A percentile compares a stretch with the other conserved stretches of the same genome.
phyloP scores from a whole-genome alignment of 1,139 yeast genomes.

The Diutina catenulata region DNA sequence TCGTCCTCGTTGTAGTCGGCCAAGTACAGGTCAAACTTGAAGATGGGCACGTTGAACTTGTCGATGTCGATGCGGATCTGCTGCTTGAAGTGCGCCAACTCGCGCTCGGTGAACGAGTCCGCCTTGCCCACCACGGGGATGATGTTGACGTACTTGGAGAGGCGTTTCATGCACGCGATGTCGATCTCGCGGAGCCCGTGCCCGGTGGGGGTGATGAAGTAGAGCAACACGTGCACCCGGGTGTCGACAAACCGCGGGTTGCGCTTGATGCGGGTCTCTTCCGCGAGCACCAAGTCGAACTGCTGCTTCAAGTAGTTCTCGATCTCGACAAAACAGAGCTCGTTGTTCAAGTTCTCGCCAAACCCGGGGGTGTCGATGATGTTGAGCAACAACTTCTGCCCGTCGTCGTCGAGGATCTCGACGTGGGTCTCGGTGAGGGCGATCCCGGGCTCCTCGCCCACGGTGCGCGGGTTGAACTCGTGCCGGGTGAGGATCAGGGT shows the following conservation, averaged over 20 bases:
- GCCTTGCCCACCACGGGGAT: slow-evolving; percentile 83
- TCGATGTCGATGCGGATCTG: slow-evolving; percentile 60
- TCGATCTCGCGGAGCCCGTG: slow-evolving; percentile 70
- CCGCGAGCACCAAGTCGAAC: slow-evolving; percentile 83
- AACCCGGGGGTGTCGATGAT: slow-evolving; percentile 72
- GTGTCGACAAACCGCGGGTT: slow-evolving; percentile 73
- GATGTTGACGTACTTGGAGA: slow-evolving; percentile 74
- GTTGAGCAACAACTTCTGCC: slow-evolving; percentile 51
- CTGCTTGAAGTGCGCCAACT: slow-evolving; percentile 46
- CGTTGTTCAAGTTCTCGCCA: slow-evolving; percentile 61
- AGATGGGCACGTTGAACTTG: slow-evolving; percentile 68
- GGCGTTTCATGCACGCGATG: slow-evolving; percentile 62
- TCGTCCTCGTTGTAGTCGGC: slow-evolving; percentile 40
- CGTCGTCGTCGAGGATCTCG: slow-evolving; percentile 67
- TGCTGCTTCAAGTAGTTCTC: slow-evolving; percentile 64
- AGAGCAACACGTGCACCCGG: slow-evolving; percentile 60
- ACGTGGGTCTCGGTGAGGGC: slow-evolving; percentile 59
- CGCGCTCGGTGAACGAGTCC: slow-evolving; percentile 73
- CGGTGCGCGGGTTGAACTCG: slow-evolving; percentile 30
- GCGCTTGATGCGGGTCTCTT: slow-evolving; percentile 85
- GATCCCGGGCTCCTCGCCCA: slow-evolving; percentile 46
- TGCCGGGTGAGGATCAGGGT: slow-evolving; percentile 31
- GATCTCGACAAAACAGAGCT: slow-evolving; percentile 52
- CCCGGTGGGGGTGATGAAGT: slow-evolving; percentile 65
- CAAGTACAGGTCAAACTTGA: slow-evolving; percentile 49